Base-by-base conservation (phyloP, 352 stramenopile species). In the Globisporangium canariense region DNA sequence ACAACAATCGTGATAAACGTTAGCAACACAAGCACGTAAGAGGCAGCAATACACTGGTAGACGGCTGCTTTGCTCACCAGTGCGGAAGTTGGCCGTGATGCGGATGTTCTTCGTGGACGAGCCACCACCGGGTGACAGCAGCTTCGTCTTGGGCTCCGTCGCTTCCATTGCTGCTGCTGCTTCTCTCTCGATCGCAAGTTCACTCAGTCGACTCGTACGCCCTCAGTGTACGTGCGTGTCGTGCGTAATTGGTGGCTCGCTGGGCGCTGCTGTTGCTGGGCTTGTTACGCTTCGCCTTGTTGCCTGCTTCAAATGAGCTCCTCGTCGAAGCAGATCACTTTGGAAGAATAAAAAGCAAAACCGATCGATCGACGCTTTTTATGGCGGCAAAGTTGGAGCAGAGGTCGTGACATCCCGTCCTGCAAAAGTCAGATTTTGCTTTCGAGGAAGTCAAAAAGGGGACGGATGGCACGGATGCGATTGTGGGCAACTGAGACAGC, bases 81-180 rank as follows among this genome's bases (percentile, higher is more conserved):
- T 89, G 62, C 81, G 81, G 62, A 88, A 92, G 69, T 92, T 90
- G 66, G 78, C 73, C 2, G 76, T 83, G 68, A 83, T 79, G 34
- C 62, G 62, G n/a, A 67, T 32, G 53, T 51, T 57, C 54, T 67
- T 67, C 20, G 62, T 14, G 45, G 60, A 65, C 14, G 60, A 65
- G 22, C 40, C 60, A 9, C 54, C 28, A 30, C 38, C 28, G 22
- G 62, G 56, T 54, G 62, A 67, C 43, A 62, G 53, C 46, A 62
- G 32, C 62, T 67, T 67, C 8, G 43, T 56, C 20, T 66, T 66
- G 10, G 20, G 51, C 10, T 60, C 60, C 22, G 36, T 50, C 11
- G 52, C 32, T 46, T 67, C 52, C 52, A 62, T 61, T n/a, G 32
- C 36, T 18, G 13, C 4, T 18, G 32, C 34, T 22, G 10, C 4